Evolutionary conservation across 1,284 basidiomycete genomes (phyloP).

Genomic region (Fomitopsis pinicola): DNA sequence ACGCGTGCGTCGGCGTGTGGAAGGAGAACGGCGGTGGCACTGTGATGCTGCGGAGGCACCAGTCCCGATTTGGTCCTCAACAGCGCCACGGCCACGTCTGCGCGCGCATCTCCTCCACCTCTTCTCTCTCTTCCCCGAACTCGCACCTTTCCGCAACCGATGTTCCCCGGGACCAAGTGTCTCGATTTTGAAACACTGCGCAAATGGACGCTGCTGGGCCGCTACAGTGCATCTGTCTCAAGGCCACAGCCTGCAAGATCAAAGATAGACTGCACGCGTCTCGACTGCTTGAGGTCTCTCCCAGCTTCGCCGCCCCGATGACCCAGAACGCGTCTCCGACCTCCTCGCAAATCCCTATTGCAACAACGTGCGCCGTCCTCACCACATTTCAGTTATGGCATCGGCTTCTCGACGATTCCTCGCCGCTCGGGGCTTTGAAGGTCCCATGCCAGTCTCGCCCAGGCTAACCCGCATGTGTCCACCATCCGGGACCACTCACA

Average conservation of each 20-base stretch:
- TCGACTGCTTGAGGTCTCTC: background rate
- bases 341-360: background rate
- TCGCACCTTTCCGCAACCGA: too few species aligned
- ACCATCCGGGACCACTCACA: background rate
- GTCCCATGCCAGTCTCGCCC: background rate
- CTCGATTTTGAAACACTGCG: too few species aligned
- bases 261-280: background rate
- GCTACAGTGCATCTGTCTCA: too few species aligned
- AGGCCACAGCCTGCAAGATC: too few species aligned
- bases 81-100: background rate
- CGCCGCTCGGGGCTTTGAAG: background rate
- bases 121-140: background rate
- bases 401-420: background rate
- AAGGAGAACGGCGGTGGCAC: background rate
- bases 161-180: too few species aligned
- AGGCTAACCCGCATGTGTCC: background rate
- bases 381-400: background rate
- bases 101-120: background rate
- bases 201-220: too few species aligned
- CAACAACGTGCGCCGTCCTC: background rate
- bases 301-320: background rate
- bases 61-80: conserved; percentile 4
- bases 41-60: background rate
- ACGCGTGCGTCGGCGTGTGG: conserved; percentile 2
- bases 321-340: background rate